Conservation (phyloP, 208 protist genomes). For the Wallacemonas rigidus region DNA sequence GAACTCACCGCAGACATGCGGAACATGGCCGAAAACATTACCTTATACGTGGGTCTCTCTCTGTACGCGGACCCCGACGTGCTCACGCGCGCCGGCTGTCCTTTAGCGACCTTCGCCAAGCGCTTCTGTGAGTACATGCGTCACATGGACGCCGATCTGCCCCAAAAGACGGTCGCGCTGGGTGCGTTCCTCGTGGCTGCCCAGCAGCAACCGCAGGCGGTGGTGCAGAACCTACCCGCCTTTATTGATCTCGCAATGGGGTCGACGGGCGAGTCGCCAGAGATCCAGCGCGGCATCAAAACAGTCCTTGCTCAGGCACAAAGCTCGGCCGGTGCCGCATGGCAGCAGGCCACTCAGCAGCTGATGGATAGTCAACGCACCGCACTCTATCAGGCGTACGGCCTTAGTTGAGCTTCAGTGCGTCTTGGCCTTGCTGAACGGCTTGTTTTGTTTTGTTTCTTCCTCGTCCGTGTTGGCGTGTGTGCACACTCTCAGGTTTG, state of each 20-base stretch:
- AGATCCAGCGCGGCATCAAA: conserved; percentile 51
- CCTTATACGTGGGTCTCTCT: conserved; percentile 73
- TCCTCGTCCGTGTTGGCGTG: conserved; percentile 19
- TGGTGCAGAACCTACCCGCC: conserved; percentile 35
- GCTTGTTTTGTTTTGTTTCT: background rate
- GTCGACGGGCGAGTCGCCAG: conserved; percentile 30
- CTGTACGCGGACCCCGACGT: conserved; percentile 59
- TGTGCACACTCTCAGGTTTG: background rate
- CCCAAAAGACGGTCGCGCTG: conserved; percentile 54
- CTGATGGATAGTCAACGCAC: conserved; percentile 52
- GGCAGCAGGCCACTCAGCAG: conserved; percentile 43
- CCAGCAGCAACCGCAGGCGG: conserved; percentile 36
- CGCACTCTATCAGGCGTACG: conserved; percentile 75
- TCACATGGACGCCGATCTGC: conserved; percentile 58
- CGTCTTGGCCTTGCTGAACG: background rate
- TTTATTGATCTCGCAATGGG: conserved; percentile 77
- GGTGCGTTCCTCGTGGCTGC: conserved; percentile 61
- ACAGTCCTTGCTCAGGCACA: conserved; percentile 46
- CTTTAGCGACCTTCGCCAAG: conserved; percentile 45
- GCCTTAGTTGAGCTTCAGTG: conserved; percentile 39
- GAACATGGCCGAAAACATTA: conserved; percentile 87
- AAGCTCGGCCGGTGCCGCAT: conserved; percentile 30
- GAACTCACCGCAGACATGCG: conserved; percentile 68
- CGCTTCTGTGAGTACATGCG: conserved; percentile 79
- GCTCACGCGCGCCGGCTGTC: conserved; percentile 41